These are phyloP conservation scores for Aspergillus carbonarius DNA, from an alignment of 2,329 filamentous ascomycete species.

Conservation along the genomic window DNA sequence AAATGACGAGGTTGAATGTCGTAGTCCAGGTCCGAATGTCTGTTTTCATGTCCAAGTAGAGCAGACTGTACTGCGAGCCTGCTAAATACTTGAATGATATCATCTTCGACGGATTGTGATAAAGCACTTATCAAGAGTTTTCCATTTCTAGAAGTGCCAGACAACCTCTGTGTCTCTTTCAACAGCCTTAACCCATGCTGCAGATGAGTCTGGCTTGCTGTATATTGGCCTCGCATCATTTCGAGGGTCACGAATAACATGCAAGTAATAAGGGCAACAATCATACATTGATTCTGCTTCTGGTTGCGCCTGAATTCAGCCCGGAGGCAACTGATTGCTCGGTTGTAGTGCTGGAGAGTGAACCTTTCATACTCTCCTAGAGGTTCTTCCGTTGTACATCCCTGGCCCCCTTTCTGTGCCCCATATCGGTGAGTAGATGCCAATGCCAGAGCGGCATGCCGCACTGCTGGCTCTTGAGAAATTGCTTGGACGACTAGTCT, in stretches of 20 bases:
- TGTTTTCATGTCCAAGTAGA: neutral
- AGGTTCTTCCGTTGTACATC: slow-evolving; percentile 1
- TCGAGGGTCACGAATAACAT: neutral
- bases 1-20: neutral
- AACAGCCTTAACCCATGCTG: neutral
- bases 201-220: neutral
- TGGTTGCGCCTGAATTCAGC: neutral
- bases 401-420: slow-evolving; percentile 15
- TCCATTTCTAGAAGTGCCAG: neutral
- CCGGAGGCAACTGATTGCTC: slow-evolving; percentile 32
- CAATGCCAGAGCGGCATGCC: slow-evolving; percentile 46
- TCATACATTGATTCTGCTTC: neutral
- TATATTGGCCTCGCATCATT: neutral
- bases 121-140: neutral
- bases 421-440: slow-evolving; percentile 34
- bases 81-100: neutral
- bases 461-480: slow-evolving; percentile 39
- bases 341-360: slow-evolving; percentile 40
- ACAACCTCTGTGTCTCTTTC: neutral
- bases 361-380: slow-evolving; percentile 29
- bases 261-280: neutral
- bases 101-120: neutral
- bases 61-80: neutral
- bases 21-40: neutral
- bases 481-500: slow-evolving; percentile 42